Evolutionary conservation across 2,329 filamentous ascomycete species (phyloP).

Genomic region (Alternaria metachromatica): DNA sequence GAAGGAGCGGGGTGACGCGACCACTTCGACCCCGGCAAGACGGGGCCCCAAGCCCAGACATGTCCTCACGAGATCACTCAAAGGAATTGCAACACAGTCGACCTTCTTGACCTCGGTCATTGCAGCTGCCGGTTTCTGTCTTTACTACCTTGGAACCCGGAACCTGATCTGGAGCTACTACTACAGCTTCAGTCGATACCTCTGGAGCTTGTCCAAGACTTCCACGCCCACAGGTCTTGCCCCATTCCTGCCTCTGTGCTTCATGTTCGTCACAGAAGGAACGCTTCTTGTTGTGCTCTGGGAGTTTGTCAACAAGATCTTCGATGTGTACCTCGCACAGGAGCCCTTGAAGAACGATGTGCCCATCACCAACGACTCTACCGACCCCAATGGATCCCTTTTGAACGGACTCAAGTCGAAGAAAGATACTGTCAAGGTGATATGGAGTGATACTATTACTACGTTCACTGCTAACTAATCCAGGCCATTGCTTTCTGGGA

Average conservation of each 20-base stretch:
- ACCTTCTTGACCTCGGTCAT: constrained; percentile 58
- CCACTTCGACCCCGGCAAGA: constrained; percentile 5
- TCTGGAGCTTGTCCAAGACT: constrained; percentile 77
- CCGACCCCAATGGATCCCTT: constrained; percentile 89
- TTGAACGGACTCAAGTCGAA: constrained; percentile 83
- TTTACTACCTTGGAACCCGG: constrained; percentile 43
- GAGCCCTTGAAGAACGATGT: constrained; percentile 84
- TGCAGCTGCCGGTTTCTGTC: constrained; percentile 20
- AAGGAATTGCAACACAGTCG: constrained; percentile 23
- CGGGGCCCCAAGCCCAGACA: constrained; percentile 25
- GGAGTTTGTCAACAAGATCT: constrained; percentile 77
- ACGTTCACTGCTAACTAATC: constrained; percentile 10
- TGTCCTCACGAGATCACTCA: constrained; percentile 27
- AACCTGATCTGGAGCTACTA: constrained; percentile 57
- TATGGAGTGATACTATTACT: constrained; percentile 16
- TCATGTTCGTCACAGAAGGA: constrained; percentile 62
- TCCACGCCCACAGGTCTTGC: constrained; percentile 64
- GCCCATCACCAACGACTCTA: constrained; percentile 83
- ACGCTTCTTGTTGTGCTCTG: constrained; percentile 74
- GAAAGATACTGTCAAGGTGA: constrained; percentile 75
- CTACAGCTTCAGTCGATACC: constrained; percentile 71
- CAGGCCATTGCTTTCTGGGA: constrained; percentile 92
- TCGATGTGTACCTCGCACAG: constrained; percentile 79
- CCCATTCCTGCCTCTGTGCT: constrained; percentile 62
- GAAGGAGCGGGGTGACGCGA: constrained; percentile 22